phyloP scores from a whole-genome alignment of 2,329 filamentous ascomycete species.

The Fusarium papillatum region DNA sequence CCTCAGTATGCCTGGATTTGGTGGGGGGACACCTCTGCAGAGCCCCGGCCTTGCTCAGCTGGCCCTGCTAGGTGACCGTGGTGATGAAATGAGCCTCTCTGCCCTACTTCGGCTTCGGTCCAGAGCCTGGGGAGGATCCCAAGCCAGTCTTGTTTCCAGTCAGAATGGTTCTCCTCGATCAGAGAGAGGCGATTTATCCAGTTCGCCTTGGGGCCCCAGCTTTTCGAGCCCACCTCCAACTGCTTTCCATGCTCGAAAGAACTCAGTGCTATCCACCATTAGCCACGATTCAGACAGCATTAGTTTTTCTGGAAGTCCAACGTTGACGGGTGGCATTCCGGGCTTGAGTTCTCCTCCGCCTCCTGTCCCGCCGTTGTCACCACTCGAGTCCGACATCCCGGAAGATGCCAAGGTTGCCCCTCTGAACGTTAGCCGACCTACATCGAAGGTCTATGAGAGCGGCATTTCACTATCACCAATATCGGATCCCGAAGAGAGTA shows the following conservation, averaged over 20 bases:
- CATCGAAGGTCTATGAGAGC: slow-evolving; percentile 23
- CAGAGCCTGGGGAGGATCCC: slow-evolving; percentile 85
- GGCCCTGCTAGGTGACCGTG: slow-evolving; percentile 71
- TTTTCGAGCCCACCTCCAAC: slow-evolving; percentile 41
- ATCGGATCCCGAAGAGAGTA: slow-evolving; percentile 30
- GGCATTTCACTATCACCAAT: slow-evolving; percentile 40
- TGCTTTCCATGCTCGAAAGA: slow-evolving; percentile 58
- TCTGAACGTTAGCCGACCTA: slow-evolving; percentile 20
- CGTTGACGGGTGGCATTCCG: slow-evolving; percentile 58
- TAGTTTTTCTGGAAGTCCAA: slow-evolving; percentile 64
- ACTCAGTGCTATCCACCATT: slow-evolving; percentile 63
- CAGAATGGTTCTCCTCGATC: slow-evolving; percentile 65
- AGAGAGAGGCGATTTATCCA: slow-evolving; percentile 62
- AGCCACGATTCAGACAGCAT: slow-evolving; percentile 62
- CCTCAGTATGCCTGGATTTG: slow-evolving; percentile 59
- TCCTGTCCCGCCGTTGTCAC: slow-evolving; percentile 32
- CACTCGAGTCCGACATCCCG: slow-evolving; percentile 20
- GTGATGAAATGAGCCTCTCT: slow-evolving; percentile 78
- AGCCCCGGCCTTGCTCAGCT: slow-evolving; percentile 85
- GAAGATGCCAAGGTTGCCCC: slow-evolving; percentile 24
- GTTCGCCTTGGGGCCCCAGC: slow-evolving; percentile 54
- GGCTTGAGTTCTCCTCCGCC: slow-evolving; percentile 45
- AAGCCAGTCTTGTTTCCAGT: slow-evolving; percentile 75
- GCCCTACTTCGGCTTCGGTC: slow-evolving; percentile 80
- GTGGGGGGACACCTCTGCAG: slow-evolving; percentile 64